phyloP scores from a whole-genome alignment of 495 filamentous ascomycete genomes.

The Echria macrotheca region DNA sequence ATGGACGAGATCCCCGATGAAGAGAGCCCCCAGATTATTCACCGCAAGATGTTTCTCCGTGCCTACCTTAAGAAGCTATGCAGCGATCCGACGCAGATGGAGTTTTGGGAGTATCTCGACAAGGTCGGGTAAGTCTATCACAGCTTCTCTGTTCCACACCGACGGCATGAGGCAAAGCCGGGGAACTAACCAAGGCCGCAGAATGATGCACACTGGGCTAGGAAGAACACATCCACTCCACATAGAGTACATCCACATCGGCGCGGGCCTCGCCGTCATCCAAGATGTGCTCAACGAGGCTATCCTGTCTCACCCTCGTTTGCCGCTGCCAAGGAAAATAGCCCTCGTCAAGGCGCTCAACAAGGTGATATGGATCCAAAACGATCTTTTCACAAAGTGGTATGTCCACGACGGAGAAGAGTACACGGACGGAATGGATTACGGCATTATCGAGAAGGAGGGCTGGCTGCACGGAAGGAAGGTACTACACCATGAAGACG shows the following conservation, averaged over 20 bases:
- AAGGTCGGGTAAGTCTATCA: constrained; percentile 60
- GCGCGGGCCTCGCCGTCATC: constrained; percentile 60
- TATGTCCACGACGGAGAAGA: constrained; percentile 69
- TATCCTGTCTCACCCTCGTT: constrained; percentile 61
- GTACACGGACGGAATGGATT: constrained; percentile 55
- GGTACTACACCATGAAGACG: constrained; percentile 29
- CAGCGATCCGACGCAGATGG: constrained; percentile 63
- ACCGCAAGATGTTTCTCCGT: constrained; percentile 70
- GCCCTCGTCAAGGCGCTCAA: constrained; percentile 59
- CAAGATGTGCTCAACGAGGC: constrained; percentile 71
- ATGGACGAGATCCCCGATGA: constrained; percentile 57
- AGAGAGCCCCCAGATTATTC: constrained; percentile 62
- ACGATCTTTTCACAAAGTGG: constrained; percentile 74
- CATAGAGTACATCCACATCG: constrained; percentile 72
- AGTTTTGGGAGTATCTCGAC: constrained; percentile 74
- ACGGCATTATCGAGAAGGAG: constrained; percentile 53
- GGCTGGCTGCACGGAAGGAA: constrained; percentile 50
- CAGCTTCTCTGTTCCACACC: no score
- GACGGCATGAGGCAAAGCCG: no score
- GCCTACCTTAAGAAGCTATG: constrained; percentile 66
- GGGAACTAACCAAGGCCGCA: constrained; percentile 20
- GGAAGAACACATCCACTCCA: constrained; percentile 60
- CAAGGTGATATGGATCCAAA: constrained; percentile 66
- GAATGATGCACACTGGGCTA: constrained; percentile 65
- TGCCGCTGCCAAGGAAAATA: constrained; percentile 58